Evolutionary conservation across 352 stramenopile species (phyloP), one percentile per base, ranked within the genome.

Genomic region (Pythium coloratum): DNA sequence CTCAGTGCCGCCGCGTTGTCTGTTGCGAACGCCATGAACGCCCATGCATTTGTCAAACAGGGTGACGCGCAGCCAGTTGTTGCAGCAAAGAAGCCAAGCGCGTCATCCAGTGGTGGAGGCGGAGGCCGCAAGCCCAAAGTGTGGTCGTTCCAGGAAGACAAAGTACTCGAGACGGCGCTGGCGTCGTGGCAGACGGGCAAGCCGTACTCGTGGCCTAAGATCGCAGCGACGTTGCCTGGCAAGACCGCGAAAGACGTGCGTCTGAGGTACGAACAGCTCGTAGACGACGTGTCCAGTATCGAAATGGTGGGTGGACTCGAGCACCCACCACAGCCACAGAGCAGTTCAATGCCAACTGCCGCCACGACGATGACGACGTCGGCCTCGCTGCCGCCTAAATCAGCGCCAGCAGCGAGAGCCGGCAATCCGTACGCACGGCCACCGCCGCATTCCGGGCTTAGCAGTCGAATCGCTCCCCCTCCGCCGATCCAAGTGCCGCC

Each of bases 111-210:
- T 30, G 46, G 46, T 6, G 18, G 46, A 30, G 50, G 50, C 3
- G 32, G n/a, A 20, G 54, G 34, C 8, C 49, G 57, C 28, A 66
- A 66, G 38, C n/a, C 40, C n/a, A 91, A 84, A 36, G 55, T 70
- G 13, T 96, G 88, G 88, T 93, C 71, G 33, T 90, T 91, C 46
- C 78, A 94, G 55, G 86, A 96, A 70, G 86, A 96, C 64, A 91
- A 92, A 71, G 73, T 80, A 2, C 87, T 96, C 59, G 88, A 96
- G 70, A 84, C 69, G 34, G 81, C 78, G 44, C 72, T 96, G 16
- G 86, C 86, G 56, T 62, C 73, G 49, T 94, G 85, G 77, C 71
- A 66, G 18, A 76, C 65, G 20, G 75, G 66, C 54, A 88, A 82
- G 36, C 77, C 86, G n/a, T 92, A 91, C 62, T 82, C 83, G 49